A percentile compares a stretch with the other conserved stretches of the same genome.
These are phyloP conservation scores for Viola pubescens DNA, from an alignment of 441 rosid species.

Conservation along the genomic window DNA sequence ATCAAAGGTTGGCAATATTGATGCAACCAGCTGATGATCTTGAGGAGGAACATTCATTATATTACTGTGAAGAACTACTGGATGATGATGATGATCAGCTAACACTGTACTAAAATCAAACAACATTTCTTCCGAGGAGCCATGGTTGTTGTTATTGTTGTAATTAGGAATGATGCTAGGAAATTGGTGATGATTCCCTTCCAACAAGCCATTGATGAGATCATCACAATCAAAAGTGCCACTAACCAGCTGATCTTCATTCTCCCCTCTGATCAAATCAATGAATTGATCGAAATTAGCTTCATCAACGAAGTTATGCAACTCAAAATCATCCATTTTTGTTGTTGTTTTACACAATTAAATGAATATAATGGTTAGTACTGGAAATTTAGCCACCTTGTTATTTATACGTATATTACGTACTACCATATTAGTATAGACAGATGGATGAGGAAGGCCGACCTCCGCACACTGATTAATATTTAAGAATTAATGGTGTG, in stretches of 20 bases:
- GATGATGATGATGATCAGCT: slow-evolving; percentile 18
- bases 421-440: too few relatives aligned
- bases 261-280: slow-evolving; percentile 48
- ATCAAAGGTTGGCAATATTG: slow-evolving; percentile 24
- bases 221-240: slow-evolving; percentile 29
- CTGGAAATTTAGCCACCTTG: too few relatives aligned
- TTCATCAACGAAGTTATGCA: slow-evolving; percentile 39
- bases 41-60: too few relatives aligned
- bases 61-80: too few relatives aligned
- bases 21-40: slow-evolving; percentile 23
- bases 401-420: too few relatives aligned
- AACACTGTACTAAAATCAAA: slow-evolving; percentile 8
- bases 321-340: slow-evolving; percentile 26
- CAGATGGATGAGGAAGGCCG: too few relatives aligned
- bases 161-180: too few relatives aligned
- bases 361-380: too few relatives aligned
- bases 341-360: slow-evolving; percentile 10
- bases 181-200: slow-evolving; percentile 20
- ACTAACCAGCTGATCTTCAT: slow-evolving; percentile 17
- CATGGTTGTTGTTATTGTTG: neutral
- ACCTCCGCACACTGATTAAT: too few relatives aligned
- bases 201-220: slow-evolving; percentile 27
- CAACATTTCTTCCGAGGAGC: neutral
- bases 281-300: slow-evolving; percentile 56
- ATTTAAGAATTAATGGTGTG: too few relatives aligned